Percentiles rank a stretch among this genome's conserved stretches.
phyloP scores from a whole-genome alignment of 306 rosid genomes.

The Prinsepia uniflora region DNA sequence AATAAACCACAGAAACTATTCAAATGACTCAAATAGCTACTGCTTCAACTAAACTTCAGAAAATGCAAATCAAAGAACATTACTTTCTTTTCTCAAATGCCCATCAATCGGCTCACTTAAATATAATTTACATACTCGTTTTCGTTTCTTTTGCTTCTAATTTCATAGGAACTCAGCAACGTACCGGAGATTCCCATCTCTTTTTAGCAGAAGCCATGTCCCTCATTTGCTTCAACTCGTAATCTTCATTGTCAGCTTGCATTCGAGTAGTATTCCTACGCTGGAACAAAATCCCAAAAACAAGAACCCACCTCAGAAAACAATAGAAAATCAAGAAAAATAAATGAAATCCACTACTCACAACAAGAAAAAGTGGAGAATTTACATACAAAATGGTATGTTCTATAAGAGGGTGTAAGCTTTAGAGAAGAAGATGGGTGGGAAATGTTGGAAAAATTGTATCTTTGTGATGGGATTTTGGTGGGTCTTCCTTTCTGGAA shows the following conservation, averaged over 20 bases:
- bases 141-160: neutral
- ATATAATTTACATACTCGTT: neutral
- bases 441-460: constrained; percentile 25
- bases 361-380: constrained; percentile 8
- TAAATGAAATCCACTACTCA: neutral
- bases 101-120: neutral
- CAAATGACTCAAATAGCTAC: neutral
- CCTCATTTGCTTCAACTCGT: constrained; percentile 82
- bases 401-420: constrained; percentile 25
- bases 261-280: constrained; percentile 40
- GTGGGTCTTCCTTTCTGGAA: constrained; percentile 21
- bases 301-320: constrained; percentile 11
- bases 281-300: constrained; percentile 14
- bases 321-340: neutral
- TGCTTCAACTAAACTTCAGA: neutral
- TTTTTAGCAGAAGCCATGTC: constrained; percentile 93
- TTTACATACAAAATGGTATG: constrained; percentile 35
- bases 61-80: neutral
- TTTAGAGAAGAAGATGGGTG: constrained; percentile 38
- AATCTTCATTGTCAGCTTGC: constrained; percentile 59
- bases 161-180: constrained; percentile 14
- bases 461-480: constrained; percentile 10
- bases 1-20: neutral
- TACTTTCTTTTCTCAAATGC: neutral
- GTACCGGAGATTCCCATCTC: constrained; percentile 97